Percentiles rank a stretch among this genome's conserved stretches.
Conservation (phyloP, 345 rosid genomes). For the Hevea brasiliensis region DNA sequence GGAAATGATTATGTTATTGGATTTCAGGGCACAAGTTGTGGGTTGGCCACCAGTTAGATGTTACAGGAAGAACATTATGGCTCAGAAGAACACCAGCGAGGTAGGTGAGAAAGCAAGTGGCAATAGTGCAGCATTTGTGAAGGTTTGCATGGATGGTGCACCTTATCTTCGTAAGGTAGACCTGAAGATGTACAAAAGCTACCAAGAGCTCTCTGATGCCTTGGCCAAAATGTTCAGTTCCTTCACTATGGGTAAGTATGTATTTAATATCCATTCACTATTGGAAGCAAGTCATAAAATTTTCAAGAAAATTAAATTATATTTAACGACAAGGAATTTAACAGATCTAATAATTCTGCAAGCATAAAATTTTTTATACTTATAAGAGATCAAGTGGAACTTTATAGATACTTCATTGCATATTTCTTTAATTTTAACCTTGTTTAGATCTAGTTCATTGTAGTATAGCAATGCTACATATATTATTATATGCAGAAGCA, state of each 20-base stretch:
- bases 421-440: background rate
- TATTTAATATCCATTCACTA: background rate
- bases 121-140: constrained; percentile 63
- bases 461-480: background rate
- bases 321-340: background rate
- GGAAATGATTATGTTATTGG: background rate
- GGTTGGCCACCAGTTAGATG: constrained; percentile 98
- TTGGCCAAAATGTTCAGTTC: constrained; percentile 94
- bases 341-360: background rate
- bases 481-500: background rate
- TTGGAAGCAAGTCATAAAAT: too few species aligned
- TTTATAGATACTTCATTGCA: too few species aligned
- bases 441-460: background rate
- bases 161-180: constrained; percentile 95
- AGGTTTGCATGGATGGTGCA: constrained; percentile 98
- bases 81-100: constrained; percentile 49
- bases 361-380: too few species aligned
- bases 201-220: constrained; percentile 81
- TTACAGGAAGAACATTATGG: constrained; percentile 85
- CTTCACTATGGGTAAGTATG: constrained; percentile 81
- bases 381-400: too few species aligned
- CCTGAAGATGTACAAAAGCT: constrained; percentile 86
- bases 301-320: too few species aligned
- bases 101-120: constrained; percentile 34
- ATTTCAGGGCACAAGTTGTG: constrained; percentile 74